Evolutionary conservation across 176 grass and related monocot species (phyloP).

Genomic region (Cocos nucifera): DNA sequence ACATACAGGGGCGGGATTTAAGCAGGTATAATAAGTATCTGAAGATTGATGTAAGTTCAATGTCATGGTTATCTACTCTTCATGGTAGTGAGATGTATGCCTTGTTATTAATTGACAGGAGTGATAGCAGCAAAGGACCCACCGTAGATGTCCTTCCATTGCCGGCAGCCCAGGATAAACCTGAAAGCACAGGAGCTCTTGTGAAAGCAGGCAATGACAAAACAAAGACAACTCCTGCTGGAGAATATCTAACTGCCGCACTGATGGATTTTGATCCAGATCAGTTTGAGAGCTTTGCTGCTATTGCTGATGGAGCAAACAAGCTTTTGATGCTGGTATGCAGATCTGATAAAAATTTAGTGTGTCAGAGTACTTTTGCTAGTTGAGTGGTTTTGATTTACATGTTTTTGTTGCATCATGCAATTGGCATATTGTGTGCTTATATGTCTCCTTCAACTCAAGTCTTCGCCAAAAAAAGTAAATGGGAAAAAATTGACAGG

Average conservation of each 20-base stretch:
- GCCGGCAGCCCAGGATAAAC: slow-evolving; percentile 37
- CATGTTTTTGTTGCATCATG: too few species aligned
- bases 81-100: too few species aligned
- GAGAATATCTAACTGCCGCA: slow-evolving; percentile 91
- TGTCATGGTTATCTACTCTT: too few species aligned
- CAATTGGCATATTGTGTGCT: too few species aligned
- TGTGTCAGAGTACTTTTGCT: neutral
- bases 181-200: slow-evolving; percentile 71
- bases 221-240: slow-evolving; percentile 87
- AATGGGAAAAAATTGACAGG: too few species aligned
- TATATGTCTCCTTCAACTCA: too few species aligned
- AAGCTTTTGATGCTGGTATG: slow-evolving; percentile 99
- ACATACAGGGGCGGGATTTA: slow-evolving; percentile 48
- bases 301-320: slow-evolving; percentile 95
- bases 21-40: slow-evolving; percentile 38
- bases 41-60: neutral
- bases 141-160: slow-evolving; percentile 26
- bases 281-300: slow-evolving; percentile 88
- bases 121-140: slow-evolving; percentile 33
- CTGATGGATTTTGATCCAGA: slow-evolving; percentile 91
- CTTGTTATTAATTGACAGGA: slow-evolving; percentile 28
- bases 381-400: too few species aligned
- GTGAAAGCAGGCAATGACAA: slow-evolving; percentile 78
- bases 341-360: too few species aligned
- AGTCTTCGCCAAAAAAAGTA: too few species aligned